These are phyloP conservation scores for Cryptococcus floricola DNA, from an alignment of 1,284 basidiomycete species.

Conservation along the genomic window DNA sequence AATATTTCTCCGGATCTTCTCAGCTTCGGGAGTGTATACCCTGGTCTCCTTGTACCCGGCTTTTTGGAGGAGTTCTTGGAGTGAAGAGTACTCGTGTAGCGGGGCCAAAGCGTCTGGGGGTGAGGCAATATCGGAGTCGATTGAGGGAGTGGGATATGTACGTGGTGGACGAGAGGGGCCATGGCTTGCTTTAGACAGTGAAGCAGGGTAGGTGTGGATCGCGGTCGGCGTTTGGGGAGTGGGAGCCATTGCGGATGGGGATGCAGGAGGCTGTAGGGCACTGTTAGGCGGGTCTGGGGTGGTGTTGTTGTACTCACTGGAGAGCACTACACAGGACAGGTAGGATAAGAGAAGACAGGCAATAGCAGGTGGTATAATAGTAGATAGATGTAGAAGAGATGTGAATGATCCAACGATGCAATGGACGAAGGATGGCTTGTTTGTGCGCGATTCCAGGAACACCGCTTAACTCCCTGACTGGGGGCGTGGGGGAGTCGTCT, in stretches of 20 bases:
- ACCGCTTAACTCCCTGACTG: no score
- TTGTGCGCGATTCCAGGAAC: no score
- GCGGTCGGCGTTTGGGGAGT: slow-evolving; percentile 1
- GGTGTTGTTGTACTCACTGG: neutral
- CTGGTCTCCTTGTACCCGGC: slow-evolving; percentile 86
- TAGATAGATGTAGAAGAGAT: no score
- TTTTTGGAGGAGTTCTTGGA: slow-evolving; percentile 75
- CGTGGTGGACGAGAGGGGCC: slow-evolving; percentile 18
- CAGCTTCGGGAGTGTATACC: slow-evolving; percentile 75
- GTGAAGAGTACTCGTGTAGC: slow-evolving; percentile 59
- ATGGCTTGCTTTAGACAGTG: slow-evolving; percentile 16
- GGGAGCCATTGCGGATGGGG: neutral
- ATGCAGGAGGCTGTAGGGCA: no score
- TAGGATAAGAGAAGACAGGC: no score
- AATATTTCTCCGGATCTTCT: slow-evolving; percentile 50
- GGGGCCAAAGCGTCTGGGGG: slow-evolving; percentile 9
- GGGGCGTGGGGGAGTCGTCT: no score
- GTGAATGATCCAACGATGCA: no score
- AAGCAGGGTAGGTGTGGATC: slow-evolving; percentile 17
- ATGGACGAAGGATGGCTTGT: no score
- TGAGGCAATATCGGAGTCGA: slow-evolving; percentile 15
- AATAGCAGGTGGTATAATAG: no score
- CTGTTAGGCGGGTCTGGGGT: neutral
- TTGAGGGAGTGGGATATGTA: slow-evolving; percentile 17
- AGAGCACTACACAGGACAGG: neutral